Base-by-base conservation (phyloP, 1,284 basidiomycete genomes). In the Inonotus hispidus region DNA sequence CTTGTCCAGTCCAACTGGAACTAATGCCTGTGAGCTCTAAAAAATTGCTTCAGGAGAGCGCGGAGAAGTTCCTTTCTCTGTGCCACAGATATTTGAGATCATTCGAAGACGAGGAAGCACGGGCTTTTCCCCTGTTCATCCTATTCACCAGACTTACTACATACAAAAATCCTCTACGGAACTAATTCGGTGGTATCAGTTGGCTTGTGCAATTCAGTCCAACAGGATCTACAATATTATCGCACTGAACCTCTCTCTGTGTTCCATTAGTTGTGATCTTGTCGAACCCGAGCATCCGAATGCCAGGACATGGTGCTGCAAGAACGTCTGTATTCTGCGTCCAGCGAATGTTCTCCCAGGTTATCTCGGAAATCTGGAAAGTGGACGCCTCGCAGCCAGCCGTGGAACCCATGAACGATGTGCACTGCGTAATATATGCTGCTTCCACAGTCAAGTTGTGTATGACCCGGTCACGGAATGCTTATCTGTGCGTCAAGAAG, bases 341-440 rank as follows among this genome's bases (percentile, higher is more conserved):
- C 23, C 71, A 71, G 1, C 63, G 63, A 60, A 70, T 67, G 3
- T 66, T 68, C 7, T 66, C 70, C 72, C 71, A 74, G 11, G 70
- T 70, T 16, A 75, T 65, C 61, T 74, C 68, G 14, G 70, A 71
- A 43, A 75, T 68, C 60, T 72, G 69, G 64, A 75, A 71, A 16
- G 66, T 65, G 2, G 71, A 73, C 1, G 72, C 73, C 61, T 73
- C 71, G 63, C 73, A 75, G 21, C 65, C 66, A 3, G 68, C 72
- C 6, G 70, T 71, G 6, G 70, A 69, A 13, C 72, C 72, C 13
- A 65, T 65, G 62, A 69, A 75, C 8, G 70, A 68, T 14, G 71
- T 74, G 63, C 73, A 74, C 55, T 74, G 73, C 0, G 71, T 72
- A 29, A 74, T 70, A 49, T 64, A 62, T 5, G 72, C 71, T 2